These are phyloP conservation scores for Dictyostelium discoideum DNA, from an alignment of 78 protist genomes.

Conservation along the genomic window DNA sequence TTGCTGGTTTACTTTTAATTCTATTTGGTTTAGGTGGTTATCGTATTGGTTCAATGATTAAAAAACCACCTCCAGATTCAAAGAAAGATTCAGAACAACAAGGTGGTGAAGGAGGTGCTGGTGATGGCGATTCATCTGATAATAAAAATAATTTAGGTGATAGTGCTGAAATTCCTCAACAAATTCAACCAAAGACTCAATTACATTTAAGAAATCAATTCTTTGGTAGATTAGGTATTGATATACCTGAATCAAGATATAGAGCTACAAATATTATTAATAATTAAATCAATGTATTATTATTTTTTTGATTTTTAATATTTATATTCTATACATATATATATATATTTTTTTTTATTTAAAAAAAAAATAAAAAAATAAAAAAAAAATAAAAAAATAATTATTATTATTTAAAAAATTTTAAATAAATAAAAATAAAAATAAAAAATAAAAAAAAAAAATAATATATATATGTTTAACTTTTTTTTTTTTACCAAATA, in stretches of 20 bases:
- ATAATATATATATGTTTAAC: too few species aligned
- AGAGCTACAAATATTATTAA: background rate
- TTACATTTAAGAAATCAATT: conserved; percentile 56
- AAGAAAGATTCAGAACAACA: background rate
- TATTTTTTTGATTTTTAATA: too few species aligned
- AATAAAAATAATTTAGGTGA: conserved; percentile 20
- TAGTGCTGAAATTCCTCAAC: conserved; percentile 1
- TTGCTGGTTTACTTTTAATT: conserved; percentile 37
- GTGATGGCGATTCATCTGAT: background rate
- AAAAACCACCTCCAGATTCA: background rate
- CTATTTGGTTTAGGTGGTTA: conserved; percentile 37
- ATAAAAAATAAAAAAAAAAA: too few species aligned
- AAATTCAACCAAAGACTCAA: conserved; percentile 25
- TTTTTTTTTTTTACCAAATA: too few species aligned
- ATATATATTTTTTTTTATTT: too few species aligned
- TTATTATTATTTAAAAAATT: too few species aligned
- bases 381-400: too few species aligned
- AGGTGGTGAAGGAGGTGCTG: too few species aligned
- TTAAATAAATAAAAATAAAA: too few species aligned
- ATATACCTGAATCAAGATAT: background rate
- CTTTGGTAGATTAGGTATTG: conserved; percentile 65
- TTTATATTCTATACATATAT: background rate
- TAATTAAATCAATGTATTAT: background rate
- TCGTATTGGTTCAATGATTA: conserved; percentile 58
- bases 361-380: too few species aligned